Base-by-base conservation (phyloP, 805 yeast genomes). In the Monosporozyma servazzii region DNA sequence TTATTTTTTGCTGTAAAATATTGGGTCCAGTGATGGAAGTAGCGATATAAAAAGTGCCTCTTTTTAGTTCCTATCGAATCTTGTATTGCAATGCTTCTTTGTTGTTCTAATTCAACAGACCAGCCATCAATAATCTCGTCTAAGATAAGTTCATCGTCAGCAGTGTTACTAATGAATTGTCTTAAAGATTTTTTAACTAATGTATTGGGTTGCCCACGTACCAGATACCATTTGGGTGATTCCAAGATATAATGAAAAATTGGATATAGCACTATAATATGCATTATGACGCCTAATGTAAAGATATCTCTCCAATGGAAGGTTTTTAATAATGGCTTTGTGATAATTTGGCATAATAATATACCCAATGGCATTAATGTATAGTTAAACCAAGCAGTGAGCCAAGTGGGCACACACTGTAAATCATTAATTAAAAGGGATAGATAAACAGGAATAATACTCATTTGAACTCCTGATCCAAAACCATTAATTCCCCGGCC, bases 381-480 rank as follows among this genome's bases (percentile, higher is more conserved):
- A 31, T 45, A 45, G 18, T 45, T 45, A 21, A 45, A 45, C 36
- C 27, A 18, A 11, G 36, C 27, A 30, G 11, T 20, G 27, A 30
- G 6, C 44, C 44, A 41, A 9, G 27, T 13, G 17, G 44, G 29
- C 5, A 21, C 17, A 11, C 17, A 15, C 31, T 29, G 25, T 45
- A 45, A 45, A 31, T 45, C 47, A 31, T 13, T 33, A 31, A 30
- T 30, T 20, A 45, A 20, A 17, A 30, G 47, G 2, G 44, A 41
- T 31, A 45, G 18, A 57, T 80, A 80, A 54, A 88, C 66, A 0
- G 96, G 91, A 0, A 86, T 81, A 21, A 84, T 79, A 8, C 88
- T 96, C 52, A 88, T 75, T 1, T 90, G 83, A 18, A 79, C 72
- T 2, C 96, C 96, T 1, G 95, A 90, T 3, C 84, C 95, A 1